Evolutionary conservation across 176 grass and related monocot genomes (phyloP), one percentile per base, ranked within the genome.

Genomic region (Typha latifolia): DNA sequence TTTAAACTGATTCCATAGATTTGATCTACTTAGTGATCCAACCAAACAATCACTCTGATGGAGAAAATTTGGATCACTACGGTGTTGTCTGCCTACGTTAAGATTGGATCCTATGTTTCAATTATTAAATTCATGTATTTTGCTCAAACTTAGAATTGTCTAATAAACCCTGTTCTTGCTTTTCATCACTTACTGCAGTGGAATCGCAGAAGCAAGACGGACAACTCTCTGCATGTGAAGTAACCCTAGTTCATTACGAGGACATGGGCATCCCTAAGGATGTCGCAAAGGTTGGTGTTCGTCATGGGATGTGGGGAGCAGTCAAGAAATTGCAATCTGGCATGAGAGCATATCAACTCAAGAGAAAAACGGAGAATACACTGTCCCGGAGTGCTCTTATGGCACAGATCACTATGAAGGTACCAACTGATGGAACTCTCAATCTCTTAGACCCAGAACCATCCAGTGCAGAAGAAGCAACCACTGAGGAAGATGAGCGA

Each of bases 211-310:
- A 93, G 63, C 76, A 90, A 63, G 81, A 78, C 63, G 95, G 86
- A 3, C 86, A 90, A 64, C 72, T 79, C 50, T 89, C 84, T 20
- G 86, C 95, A 16, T 99, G 95, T 62, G 95, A 99, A 82, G 89
- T 99, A 76, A 93, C 86, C 62, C 72, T 99, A 56, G 3, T 94
- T 63, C 95, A 99, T 73, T 81, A 94, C 0, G 95, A 99, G 78
- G 86, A 93, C 62, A 99, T 99, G 95, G 89, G 95, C 70, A 99
- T 99, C 72, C 89, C 89, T 12, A 99, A 90, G 73, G 95, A 99
- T 69, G 89, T 99, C 9, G 95, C 95, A 14, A 93, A 89, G 64
- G 70, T 99, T 43, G 81, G 86, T 47, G 86, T 99, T 23, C 95
- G 89, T 16, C 95, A 99, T 1, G 89, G 95, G 20, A 99, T 99